Evolutionary conservation across 805 yeast species (phyloP).

Genomic region (Priceomyces carsonii): DNA sequence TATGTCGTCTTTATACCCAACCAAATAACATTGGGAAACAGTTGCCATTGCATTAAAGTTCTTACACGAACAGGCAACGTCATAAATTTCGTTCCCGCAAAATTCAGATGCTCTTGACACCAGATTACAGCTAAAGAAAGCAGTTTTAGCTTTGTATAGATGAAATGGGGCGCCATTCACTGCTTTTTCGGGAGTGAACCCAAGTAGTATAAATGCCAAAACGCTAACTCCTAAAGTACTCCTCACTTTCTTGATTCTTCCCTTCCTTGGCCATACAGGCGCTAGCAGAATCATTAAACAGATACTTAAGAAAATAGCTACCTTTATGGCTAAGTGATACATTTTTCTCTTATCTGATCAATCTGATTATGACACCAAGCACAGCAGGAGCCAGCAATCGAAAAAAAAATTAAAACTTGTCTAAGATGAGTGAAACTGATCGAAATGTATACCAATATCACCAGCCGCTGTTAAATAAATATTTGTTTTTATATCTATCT

Average conservation of each 20-base stretch:
- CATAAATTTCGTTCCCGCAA: constrained; percentile 14
- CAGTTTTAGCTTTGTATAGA: constrained; percentile 29
- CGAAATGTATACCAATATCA: too few species aligned
- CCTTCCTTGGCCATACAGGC: not conserved
- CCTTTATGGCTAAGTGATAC: constrained; percentile 4
- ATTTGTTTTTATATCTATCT: too few species aligned
- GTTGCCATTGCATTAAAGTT: constrained; percentile 36
- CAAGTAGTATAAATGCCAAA: constrained; percentile 11
- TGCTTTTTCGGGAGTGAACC: constrained; percentile 27
- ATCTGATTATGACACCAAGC: constrained; percentile 3
- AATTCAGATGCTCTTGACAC: constrained; percentile 18
- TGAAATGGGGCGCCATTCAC: constrained; percentile 31
- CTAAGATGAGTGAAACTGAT: too few species aligned
- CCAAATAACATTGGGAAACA: constrained; percentile 34
- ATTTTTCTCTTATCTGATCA: constrained; percentile 9
- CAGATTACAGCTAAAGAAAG: constrained; percentile 33
- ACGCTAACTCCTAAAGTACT: constrained; percentile 1
- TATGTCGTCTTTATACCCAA: constrained; percentile 23
- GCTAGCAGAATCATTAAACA: constrained; percentile 7
- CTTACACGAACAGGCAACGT: constrained; percentile 23
- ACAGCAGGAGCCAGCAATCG: not conserved
- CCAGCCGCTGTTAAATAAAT: too few species aligned
- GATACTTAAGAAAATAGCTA: constrained; percentile 8
- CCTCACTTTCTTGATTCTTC: not conserved
- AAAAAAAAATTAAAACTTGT: constrained; percentile 1